Base-by-base conservation (phyloP, 352 stramenopile species). In the Globisporangium carolinianum region DNA sequence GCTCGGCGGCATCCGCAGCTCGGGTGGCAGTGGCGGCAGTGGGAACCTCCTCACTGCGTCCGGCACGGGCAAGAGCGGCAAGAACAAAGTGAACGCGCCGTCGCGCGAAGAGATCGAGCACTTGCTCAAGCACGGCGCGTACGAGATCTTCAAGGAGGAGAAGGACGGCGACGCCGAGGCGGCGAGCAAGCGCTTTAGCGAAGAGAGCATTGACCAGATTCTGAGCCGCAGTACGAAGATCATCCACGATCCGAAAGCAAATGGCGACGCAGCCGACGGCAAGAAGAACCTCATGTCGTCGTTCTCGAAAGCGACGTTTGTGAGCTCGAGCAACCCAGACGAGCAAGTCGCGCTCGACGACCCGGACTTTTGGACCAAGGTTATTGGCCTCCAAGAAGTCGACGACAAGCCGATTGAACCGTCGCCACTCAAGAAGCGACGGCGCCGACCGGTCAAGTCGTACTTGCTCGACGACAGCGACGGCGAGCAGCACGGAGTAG, bases 151-250 rank as follows among this genome's bases (percentile, higher is more conserved):
- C 52, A 94, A 94, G 49, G 92, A 96, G 42, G 83, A 97, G 58
- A 85, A 95, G 32, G 85, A 97, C 37, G 86, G 83, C 32, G 83
- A 95, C 57, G 79, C 79, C 38, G 95, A 98, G 41, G 91, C 85
- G 17, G 94, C 94, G 4, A 96, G 86, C 53, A 98, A 98, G 72
- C 83, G 93, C 32, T 99, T 99, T 73, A 95, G 95, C 52, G 88
- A 98, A 61, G 97, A 98, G 69, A 97, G 98, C 58, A 99, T 99
- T 67, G 97, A 99, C 55, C 90, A 92, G 56, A 99, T 99, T 76
- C 79, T 99, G 36, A 91, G 72, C 50, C 82, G 86, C 18, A 93
- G 79, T 82, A 96, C 83, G 8, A 94, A 76, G 35, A 94, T 96
- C 47, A 68, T 95, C 2, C 85, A 95, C 59, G 85, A 95, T 62